These are phyloP conservation scores for Penicillium sp. DNA, from an alignment of 2,329 filamentous ascomycete genomes.

Conservation along the genomic window DNA sequence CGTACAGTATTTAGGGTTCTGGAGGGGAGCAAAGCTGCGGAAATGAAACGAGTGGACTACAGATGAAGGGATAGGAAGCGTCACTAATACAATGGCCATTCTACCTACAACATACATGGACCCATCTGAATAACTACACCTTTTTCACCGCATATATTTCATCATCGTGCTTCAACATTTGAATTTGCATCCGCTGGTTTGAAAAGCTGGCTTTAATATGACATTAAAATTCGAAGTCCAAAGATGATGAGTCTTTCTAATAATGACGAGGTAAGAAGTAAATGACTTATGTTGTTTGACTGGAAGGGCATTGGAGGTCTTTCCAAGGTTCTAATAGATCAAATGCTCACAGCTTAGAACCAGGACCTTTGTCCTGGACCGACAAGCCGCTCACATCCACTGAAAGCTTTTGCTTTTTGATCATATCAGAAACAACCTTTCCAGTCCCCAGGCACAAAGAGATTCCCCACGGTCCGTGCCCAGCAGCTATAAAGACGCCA, in stretches of 20 bases:
- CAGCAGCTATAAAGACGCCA: slow-evolving; percentile 68
- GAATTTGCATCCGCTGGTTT: too few species aligned
- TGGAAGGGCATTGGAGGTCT: background rate
- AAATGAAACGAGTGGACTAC: too few species aligned
- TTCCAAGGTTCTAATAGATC: background rate
- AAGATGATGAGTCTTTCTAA: background rate
- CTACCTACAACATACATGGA: too few species aligned
- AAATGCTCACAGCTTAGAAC: background rate
- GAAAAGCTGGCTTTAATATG: too few species aligned
- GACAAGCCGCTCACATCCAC: slow-evolving; percentile 58
- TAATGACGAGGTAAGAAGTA: background rate
- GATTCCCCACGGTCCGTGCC: slow-evolving; percentile 76
- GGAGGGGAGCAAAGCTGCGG: too few species aligned
- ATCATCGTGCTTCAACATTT: too few species aligned
- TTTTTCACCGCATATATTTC: background rate
- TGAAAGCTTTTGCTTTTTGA: slow-evolving; percentile 57
- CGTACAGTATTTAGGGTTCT: too few species aligned
- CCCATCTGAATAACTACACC: background rate
- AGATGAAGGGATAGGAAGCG: too few species aligned
- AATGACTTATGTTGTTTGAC: background rate
- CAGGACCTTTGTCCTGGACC: slow-evolving; percentile 18
- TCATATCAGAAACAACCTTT: slow-evolving; percentile 67
- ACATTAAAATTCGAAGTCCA: background rate
- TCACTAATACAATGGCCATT: too few species aligned
- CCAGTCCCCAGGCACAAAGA: slow-evolving; percentile 65